phyloP scores from a whole-genome alignment of 108 stramenopile genomes.

The Schizochytrium sp. region DNA sequence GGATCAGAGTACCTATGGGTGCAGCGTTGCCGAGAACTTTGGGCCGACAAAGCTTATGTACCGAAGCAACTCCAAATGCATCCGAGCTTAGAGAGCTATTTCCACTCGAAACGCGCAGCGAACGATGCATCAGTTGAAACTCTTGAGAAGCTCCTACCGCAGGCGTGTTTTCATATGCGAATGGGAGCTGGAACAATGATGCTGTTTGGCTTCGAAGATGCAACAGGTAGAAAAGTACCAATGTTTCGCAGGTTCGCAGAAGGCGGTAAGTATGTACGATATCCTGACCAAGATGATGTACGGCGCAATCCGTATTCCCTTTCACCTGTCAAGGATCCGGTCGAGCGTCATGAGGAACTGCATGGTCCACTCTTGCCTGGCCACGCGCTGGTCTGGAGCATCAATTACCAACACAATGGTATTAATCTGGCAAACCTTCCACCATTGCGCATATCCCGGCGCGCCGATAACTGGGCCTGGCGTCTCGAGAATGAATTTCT shows the following conservation, averaged over 20 bases:
- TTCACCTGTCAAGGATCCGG: background rate
- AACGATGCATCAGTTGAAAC: background rate
- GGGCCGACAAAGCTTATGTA: too few species aligned
- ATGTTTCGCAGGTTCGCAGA: constrained; percentile 22
- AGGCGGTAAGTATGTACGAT: background rate
- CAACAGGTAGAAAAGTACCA: background rate
- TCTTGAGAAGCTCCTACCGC: background rate
- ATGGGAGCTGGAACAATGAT: background rate
- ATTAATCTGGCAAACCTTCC: background rate
- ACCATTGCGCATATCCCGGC: background rate
- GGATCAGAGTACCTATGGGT: too few species aligned
- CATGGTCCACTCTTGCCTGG: background rate
- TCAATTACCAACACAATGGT: background rate
- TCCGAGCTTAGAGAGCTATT: background rate
- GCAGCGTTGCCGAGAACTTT: too few species aligned
- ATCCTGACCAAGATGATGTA: background rate
- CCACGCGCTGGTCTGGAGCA: background rate
- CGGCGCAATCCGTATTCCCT: background rate
- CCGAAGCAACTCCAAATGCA: background rate
- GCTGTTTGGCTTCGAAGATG: constrained; percentile 26
- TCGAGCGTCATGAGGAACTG: constrained; percentile 26
- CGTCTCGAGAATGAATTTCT: constrained; percentile 8
- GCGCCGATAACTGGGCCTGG: constrained; percentile 24
- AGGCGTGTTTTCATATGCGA: constrained; percentile 12
- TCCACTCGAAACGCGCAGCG: background rate